Conservation (phyloP, 1,284 basidiomycete species). For the Phylloporus sp. region DNA sequence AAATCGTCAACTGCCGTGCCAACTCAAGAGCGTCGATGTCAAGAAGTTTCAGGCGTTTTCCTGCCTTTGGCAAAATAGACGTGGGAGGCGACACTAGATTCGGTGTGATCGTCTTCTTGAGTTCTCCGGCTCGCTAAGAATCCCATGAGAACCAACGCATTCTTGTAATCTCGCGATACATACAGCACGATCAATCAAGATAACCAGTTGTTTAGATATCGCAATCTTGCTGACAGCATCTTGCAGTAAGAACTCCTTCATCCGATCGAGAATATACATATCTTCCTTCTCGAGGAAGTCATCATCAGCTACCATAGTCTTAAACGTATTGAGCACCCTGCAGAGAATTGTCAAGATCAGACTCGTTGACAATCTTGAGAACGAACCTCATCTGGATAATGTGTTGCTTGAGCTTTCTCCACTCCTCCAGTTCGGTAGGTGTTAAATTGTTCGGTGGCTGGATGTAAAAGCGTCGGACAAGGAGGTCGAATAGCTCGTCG, state of each 20-base stretch:
- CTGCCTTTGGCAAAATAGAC: constrained; percentile 78
- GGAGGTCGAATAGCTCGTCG: constrained; percentile 85
- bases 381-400: constrained; percentile 87
- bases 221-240: constrained; percentile 70
- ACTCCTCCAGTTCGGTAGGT: constrained; percentile 75
- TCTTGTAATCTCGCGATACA: constrained; percentile 42
- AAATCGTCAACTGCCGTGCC: constrained; percentile 92
- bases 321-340: constrained; percentile 86
- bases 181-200: constrained; percentile 80
- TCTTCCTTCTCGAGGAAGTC: constrained; percentile 87
- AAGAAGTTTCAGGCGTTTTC: constrained; percentile 82
- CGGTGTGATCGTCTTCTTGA: constrained; percentile 60
- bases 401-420: constrained; percentile 90
- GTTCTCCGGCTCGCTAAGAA: constrained; percentile 62
- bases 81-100: constrained; percentile 68
- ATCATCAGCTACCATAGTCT: constrained; percentile 81
- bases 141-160: constrained; percentile 29
- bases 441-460: constrained; percentile 76
- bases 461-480: constrained; percentile 86
- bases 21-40: constrained; percentile 92
- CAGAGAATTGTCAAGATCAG: constrained; percentile 11
- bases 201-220: constrained; percentile 77
- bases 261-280: constrained; percentile 75
- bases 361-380: neutral
- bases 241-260: constrained; percentile 80